A percentile compares a stretch with the other conserved stretches of the same genome.
Evolutionary conservation across 768 basidiomycete genomes (phyloP).

Genomic region (Mycena albidolilacea): DNA sequence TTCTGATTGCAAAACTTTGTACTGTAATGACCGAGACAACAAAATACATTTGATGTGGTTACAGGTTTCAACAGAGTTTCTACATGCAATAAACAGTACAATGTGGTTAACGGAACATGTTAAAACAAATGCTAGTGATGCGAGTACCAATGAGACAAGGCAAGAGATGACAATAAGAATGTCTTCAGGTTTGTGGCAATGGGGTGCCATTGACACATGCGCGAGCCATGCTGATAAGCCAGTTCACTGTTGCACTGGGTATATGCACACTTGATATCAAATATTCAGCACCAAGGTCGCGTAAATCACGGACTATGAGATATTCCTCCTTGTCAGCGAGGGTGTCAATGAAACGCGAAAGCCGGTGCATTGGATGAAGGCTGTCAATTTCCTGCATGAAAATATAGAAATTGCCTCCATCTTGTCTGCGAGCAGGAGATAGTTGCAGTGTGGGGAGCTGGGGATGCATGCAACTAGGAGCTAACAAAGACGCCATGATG

Average conservation of each 20-base stretch:
- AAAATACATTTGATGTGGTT: not conserved
- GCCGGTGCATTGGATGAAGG: not conserved
- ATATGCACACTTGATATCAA: not conserved
- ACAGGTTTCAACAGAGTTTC: not conserved
- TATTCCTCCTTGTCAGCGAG: not conserved
- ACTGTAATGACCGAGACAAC: not conserved
- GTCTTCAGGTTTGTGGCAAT: not conserved
- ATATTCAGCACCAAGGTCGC: not conserved
- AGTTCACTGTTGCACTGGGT: not conserved
- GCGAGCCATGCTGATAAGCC: not conserved
- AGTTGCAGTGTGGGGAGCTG: not conserved
- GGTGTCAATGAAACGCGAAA: not conserved
- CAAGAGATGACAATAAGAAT: not conserved
- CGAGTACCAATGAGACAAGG: not conserved
- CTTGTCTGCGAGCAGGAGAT: not conserved
- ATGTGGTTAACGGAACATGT: not conserved
- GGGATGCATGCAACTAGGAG: not conserved
- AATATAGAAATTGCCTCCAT: not conserved
- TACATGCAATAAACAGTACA: not conserved
- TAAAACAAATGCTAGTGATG: not conserved
- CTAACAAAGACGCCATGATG: not conserved
- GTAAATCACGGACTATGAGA: not conserved
- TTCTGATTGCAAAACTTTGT: not conserved
- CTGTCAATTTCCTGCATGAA: not conserved
- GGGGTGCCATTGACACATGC: not conserved